phyloP scores from a whole-genome alignment of 2,329 filamentous ascomycete genomes.

The Aspergillus aculeatus region DNA sequence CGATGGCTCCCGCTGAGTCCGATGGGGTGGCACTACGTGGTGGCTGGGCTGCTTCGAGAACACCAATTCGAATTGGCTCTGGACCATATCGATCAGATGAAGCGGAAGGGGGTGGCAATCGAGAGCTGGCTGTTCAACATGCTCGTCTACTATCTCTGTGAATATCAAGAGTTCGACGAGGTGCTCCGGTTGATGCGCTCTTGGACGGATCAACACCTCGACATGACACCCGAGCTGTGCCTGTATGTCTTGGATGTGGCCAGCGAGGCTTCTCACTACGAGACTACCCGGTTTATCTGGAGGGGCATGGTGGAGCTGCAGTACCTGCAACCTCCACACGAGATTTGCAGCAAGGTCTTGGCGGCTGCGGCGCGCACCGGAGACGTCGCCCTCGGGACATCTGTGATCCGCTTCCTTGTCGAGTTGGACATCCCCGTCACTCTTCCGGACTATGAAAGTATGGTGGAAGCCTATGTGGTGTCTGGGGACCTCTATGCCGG shows the following conservation, averaged over 20 bases:
- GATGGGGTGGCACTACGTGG: conserved; percentile 64
- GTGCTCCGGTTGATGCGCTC: conserved; percentile 66
- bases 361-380: conserved; percentile 67
- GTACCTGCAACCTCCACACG: conserved; percentile 62
- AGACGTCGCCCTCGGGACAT: conserved; percentile 67
- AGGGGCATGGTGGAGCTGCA: conserved; percentile 58
- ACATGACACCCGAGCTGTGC: conserved; percentile 61
- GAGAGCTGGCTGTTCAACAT: conserved; percentile 76
- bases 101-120: conserved; percentile 54
- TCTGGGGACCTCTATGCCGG: conserved; percentile 63
- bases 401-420: conserved; percentile 66
- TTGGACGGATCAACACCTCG: conserved; percentile 49
- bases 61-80: conserved; percentile 80
- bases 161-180: conserved; percentile 73
- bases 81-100: conserved; percentile 65
- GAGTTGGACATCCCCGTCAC: conserved; percentile 56
- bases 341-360: conserved; percentile 67
- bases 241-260: conserved; percentile 74
- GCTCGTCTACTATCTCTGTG: conserved; percentile 70
- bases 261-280: conserved; percentile 60
- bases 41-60: conserved; percentile 75
- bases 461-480: conserved; percentile 68
- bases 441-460: conserved; percentile 73
- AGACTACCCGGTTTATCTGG: conserved; percentile 71
- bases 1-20: conserved; percentile 67